phyloP scores from a whole-genome alignment of 23 red algal genomes.

The Cyanidium caldarium region DNA sequence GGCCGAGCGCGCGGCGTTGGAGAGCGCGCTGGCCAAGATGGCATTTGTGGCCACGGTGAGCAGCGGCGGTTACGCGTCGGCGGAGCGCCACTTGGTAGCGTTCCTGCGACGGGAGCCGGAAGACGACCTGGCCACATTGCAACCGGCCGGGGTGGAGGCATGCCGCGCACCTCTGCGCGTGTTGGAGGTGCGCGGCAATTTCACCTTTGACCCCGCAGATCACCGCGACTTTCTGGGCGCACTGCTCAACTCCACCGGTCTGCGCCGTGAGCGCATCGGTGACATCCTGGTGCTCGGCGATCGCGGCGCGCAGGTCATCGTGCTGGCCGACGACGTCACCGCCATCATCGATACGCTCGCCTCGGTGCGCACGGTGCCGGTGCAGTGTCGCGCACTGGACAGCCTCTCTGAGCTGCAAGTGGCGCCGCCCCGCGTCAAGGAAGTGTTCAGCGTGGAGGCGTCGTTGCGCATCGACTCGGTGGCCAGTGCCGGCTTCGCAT shows the following conservation, averaged over 20 bases:
- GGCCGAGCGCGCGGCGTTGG: conserved; percentile 19
- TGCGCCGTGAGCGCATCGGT: conserved; percentile 27
- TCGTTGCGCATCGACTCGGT: conserved; percentile 80
- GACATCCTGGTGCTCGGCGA: conserved; percentile 42
- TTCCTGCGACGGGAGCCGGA: conserved; percentile 8
- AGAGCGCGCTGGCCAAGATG: conserved; percentile 1
- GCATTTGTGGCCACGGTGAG: conserved; percentile 2
- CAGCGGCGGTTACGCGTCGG: conserved; percentile 33
- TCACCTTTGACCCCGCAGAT: conserved; percentile 13
- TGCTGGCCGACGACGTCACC: conserved; percentile 10
- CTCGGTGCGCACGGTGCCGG: neutral
- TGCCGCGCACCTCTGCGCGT: neutral
- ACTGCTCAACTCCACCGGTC: conserved; percentile 13
- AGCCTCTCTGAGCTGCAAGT: conserved; percentile 30
- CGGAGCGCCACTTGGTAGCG: conserved; percentile 31
- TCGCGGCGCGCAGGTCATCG: conserved; percentile 45
- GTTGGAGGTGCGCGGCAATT: conserved; percentile 29
- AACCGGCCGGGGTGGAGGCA: neutral
- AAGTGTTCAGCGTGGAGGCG: conserved; percentile 33
- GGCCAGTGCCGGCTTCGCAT: conserved; percentile 43
- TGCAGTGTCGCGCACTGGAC: neutral
- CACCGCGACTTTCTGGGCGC: conserved; percentile 79
- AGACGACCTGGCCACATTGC: neutral
- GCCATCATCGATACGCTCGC: conserved; percentile 9
- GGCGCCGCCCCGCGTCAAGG: conserved; percentile 13